Base-by-base conservation (phyloP, 352 stramenopile genomes). In the Bremia lactucae region DNA sequence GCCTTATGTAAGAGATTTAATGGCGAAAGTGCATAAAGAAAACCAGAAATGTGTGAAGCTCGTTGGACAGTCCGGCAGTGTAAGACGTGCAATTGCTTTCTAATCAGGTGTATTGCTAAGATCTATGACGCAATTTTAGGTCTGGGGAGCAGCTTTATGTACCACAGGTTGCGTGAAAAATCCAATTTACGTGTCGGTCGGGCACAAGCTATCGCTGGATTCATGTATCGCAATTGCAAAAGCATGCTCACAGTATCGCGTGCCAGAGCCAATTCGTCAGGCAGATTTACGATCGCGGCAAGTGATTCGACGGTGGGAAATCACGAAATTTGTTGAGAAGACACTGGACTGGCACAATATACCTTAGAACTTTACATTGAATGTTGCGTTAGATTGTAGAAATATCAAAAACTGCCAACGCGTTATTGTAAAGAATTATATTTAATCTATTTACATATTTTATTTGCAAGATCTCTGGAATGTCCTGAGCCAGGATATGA, bases 201-300 rank as follows among this genome's bases (percentile, higher is more conserved):
- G 82, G 2, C 72, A 92, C 52, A 40, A 59, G 39, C 13, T 93
- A 6, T 87, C 70, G 5, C 62, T 94, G 2, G 52, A 66, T 23
- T 72, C 73, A 26, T 74, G 72, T 18, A 40, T 94, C 13, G 55
- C 33, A 6, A 69, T 94, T 18, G 62, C 67, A 9, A 26, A 63
- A 21, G 62, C 59, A 4, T 92, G 77, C 37, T 83, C 68, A 6
- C 33, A 58, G 38, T 89, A 74, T 34, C 78, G 83, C 25, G 55
- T 93, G 6, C 83, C 83, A 0, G 83, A 94, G 52, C 83, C 83
- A 13, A 91, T 92, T 49, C 76, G 83, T 0, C 80, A 92, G 34
- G 83, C 83, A 0, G 83, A 94, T 33, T 43, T 92, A n/a, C 69
- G 77, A 2, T 91, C 80, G 21, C 73, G 83, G 21, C 59, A 70